phyloP scores from a whole-genome alignment of 208 protist species.

The Angomonas ambiguus region DNA sequence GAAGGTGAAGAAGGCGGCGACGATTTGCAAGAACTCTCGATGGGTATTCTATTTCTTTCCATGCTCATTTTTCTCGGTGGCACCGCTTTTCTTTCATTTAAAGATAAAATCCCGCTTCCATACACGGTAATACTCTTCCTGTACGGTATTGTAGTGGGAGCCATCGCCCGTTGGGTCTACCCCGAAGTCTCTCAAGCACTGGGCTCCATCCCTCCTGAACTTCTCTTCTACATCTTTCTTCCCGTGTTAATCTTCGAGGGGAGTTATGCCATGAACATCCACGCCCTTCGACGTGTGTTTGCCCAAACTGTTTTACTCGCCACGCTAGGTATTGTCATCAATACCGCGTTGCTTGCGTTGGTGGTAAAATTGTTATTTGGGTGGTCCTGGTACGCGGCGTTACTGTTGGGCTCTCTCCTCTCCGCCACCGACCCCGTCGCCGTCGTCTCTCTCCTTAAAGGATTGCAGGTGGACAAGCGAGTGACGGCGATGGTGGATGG shows the following conservation, averaged over 20 bases:
- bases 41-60: slow-evolving; percentile 52
- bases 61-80: slow-evolving; percentile 75
- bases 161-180: slow-evolving; percentile 36
- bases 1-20: neutral
- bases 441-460: slow-evolving; percentile 82
- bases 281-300: slow-evolving; percentile 62
- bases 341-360: slow-evolving; percentile 54
- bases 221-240: slow-evolving; percentile 88
- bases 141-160: slow-evolving; percentile 72
- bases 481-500: slow-evolving; percentile 84
- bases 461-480: slow-evolving; percentile 65
- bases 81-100: slow-evolving; percentile 66
- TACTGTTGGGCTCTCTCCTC: slow-evolving; percentile 77
- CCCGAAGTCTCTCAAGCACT: slow-evolving; percentile 48
- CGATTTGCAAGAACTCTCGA: slow-evolving; percentile 27
- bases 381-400: slow-evolving; percentile 65
- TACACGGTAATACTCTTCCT: slow-evolving; percentile 82
- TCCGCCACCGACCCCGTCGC: slow-evolving; percentile 90
- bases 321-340: slow-evolving; percentile 71
- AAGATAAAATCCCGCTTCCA: slow-evolving; percentile 51
- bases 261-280: slow-evolving; percentile 78
- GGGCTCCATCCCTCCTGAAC: slow-evolving; percentile 63
- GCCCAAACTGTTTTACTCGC: slow-evolving; percentile 67
- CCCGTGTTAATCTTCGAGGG: slow-evolving; percentile 89
- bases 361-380: slow-evolving; percentile 43